A percentile compares a stretch with the other conserved stretches of the same genome.
Evolutionary conservation across 2,329 filamentous ascomycete species (phyloP).

Genomic region (Neonectria neomacrospora): DNA sequence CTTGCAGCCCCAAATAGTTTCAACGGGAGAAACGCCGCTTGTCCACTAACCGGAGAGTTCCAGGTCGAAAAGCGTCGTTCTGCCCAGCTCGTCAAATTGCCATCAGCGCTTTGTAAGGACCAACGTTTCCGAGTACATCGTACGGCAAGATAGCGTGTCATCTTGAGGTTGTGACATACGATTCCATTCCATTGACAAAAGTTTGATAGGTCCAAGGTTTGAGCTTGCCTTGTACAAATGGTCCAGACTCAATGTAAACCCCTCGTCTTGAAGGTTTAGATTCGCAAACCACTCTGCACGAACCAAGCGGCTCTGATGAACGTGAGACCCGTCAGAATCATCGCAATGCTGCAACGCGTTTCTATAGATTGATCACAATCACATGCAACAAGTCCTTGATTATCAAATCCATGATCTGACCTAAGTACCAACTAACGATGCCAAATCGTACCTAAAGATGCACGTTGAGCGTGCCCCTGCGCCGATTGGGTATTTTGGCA

Average conservation of each 20-base stretch:
- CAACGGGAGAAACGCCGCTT: background rate
- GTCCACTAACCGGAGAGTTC: background rate
- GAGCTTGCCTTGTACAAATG: background rate
- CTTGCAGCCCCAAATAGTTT: background rate
- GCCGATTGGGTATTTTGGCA: conserved; percentile 21
- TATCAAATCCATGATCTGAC: conserved; percentile 4
- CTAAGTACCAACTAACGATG: conserved; percentile 13
- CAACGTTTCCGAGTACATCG: conserved; percentile 4
- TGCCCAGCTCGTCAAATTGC: conserved; percentile 14
- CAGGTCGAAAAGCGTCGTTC: conserved; percentile 14
- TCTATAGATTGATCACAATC: background rate
- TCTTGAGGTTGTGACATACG: background rate
- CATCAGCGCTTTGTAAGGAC: background rate
- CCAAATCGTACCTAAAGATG: conserved; percentile 15
- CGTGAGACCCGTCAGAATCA: background rate
- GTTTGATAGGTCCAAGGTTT: background rate
- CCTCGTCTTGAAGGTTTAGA: background rate
- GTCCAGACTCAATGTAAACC: background rate
- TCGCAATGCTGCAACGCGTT: background rate
- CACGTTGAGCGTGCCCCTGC: conserved; percentile 12
- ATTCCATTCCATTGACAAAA: background rate
- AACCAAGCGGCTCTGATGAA: background rate
- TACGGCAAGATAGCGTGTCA: too few relatives aligned
- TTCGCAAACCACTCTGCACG: background rate
- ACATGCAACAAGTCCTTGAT: conserved; percentile 1